Base-by-base conservation (phyloP, 306 rosid genomes). In the Ormosia semicastrata region DNA sequence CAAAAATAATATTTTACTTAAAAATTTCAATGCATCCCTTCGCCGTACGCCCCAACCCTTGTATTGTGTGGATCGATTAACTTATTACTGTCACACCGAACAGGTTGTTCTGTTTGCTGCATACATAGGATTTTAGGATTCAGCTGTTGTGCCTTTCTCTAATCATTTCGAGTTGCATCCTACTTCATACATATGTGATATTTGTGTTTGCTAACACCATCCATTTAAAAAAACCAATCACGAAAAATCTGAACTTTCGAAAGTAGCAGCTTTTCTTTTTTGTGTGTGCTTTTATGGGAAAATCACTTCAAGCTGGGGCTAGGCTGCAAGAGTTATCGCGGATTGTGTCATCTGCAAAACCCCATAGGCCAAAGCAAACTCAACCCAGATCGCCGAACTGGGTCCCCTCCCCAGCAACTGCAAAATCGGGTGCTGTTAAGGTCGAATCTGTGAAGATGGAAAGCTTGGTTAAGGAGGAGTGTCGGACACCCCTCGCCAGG, bases 401-500 rank as follows among this genome's bases (percentile, higher is more conserved):
- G 36, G 82, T 84, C 14, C 11, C 86, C 37, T 37, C 91, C 11
- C 84, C 88, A 14, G 79, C 66, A 64, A 53, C 81, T 4, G 24
- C 84, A 10, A 82, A 71, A 53, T n/a, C 82, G 3, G 83, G n/a
- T 52, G 8, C 67, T n/a, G 14, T 70, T 18, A 88, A 89, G 73
- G 81, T 82, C 34, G 83, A 86, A 46, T 53, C 85, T 56, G 71
- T 69, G 29, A 84, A 64, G 82, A 82, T 82, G 86, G 88, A 88
- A 62, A 14, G 80, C 60, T 46, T 85, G 37, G 88, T 75, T 81
- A 65, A 13, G 58, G 79, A 56, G 79, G 79, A 72, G 81, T 63
- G 60, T 11, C 92, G 93, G 58, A 74, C 76, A 15, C 95, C 95
- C 3, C 90, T 94, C 6, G 83, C 89, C 13, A 75, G n/a, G 57